A percentile compares a stretch with the other conserved stretches of the same genome.
These are phyloP conservation scores for Schwanniomyces polymorphus DNA, from an alignment of 805 yeast species.

Conservation along the genomic window DNA sequence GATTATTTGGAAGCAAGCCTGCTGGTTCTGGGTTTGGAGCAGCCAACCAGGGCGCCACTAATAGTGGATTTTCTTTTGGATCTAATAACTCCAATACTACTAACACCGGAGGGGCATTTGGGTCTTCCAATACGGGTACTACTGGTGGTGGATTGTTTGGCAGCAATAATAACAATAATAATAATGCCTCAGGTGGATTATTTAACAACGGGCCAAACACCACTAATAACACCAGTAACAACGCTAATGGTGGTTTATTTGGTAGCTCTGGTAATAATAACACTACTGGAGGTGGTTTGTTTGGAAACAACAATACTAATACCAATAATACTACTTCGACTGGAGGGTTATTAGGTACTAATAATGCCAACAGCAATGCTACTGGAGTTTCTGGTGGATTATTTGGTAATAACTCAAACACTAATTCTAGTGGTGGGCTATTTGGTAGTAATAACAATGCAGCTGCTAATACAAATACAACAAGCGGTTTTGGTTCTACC, in stretches of 20 bases:
- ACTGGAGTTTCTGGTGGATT: constrained; percentile 1
- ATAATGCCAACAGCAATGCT: background rate
- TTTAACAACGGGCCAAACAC: constrained; percentile 9
- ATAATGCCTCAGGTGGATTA: constrained; percentile 6
- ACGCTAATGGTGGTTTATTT: constrained; percentile 3
- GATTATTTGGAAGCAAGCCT: constrained; percentile 7
- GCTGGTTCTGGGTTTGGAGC: constrained; percentile 2
- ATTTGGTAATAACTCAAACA: constrained; percentile 2
- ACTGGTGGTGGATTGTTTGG: constrained; percentile 21
- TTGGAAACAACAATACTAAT: constrained; percentile 9
- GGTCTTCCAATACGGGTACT: constrained; percentile 6
- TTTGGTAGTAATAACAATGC: constrained; percentile 3
- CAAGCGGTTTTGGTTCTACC: constrained; percentile 1
- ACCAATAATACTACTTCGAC: background rate
- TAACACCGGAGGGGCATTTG: constrained; percentile 11
- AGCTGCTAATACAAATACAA: background rate
- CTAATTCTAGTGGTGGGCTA: constrained; percentile 2
- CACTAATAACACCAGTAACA: background rate
- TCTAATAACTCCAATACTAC: background rate
- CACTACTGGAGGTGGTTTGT: constrained; percentile 12
- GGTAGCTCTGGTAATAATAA: constrained; percentile 3
- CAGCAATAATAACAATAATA: constrained; percentile 2
- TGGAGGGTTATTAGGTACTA: background rate
- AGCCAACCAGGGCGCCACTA: background rate
- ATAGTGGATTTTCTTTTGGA: constrained; percentile 5